A percentile compares a stretch with the other conserved stretches of the same genome.
phyloP scores from a whole-genome alignment of 768 basidiomycete species.

The Austroboletus festivus region DNA sequence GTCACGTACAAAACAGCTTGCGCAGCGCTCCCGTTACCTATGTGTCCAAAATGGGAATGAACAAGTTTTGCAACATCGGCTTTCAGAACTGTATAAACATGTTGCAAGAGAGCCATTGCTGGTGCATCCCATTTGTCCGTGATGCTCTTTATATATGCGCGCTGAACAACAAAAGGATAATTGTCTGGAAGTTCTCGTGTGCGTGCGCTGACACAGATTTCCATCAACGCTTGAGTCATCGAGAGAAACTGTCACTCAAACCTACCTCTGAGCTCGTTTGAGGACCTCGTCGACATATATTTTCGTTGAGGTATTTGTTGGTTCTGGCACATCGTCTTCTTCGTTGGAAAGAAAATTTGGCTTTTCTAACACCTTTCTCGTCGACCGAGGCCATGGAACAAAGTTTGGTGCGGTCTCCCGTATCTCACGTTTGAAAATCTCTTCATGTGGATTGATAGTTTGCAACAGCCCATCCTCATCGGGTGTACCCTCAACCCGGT shows the following conservation, averaged over 20 bases:
- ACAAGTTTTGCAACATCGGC: constrained; percentile 44
- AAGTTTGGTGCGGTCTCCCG: constrained; percentile 57
- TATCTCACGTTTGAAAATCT: constrained; percentile 46
- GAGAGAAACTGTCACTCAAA: not conserved
- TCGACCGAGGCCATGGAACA: constrained; percentile 38
- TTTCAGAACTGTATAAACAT: constrained; percentile 36
- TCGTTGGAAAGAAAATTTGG: constrained; percentile 39
- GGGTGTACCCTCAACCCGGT: constrained; percentile 52
- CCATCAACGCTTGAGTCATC: not conserved
- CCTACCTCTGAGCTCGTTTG: constrained; percentile 44
- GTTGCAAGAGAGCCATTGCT: constrained; percentile 41
- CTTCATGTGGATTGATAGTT: constrained; percentile 46
- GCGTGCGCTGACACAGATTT: constrained; percentile 45
- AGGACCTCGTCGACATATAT: constrained; percentile 57
- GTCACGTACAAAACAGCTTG: constrained; percentile 44
- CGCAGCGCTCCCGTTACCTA: constrained; percentile 51
- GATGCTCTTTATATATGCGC: constrained; percentile 44
- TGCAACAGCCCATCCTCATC: constrained; percentile 54
- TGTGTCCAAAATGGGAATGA: constrained; percentile 45
- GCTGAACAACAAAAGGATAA: constrained; percentile 62
- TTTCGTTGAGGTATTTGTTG: not conserved
- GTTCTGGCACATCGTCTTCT: constrained; percentile 22
- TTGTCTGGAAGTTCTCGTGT: constrained; percentile 69
- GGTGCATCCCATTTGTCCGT: constrained; percentile 50
- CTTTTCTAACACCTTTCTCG: constrained; percentile 2